phyloP scores from a whole-genome alignment of 169 alveolate species.

The Cryptosporidium felis region DNA sequence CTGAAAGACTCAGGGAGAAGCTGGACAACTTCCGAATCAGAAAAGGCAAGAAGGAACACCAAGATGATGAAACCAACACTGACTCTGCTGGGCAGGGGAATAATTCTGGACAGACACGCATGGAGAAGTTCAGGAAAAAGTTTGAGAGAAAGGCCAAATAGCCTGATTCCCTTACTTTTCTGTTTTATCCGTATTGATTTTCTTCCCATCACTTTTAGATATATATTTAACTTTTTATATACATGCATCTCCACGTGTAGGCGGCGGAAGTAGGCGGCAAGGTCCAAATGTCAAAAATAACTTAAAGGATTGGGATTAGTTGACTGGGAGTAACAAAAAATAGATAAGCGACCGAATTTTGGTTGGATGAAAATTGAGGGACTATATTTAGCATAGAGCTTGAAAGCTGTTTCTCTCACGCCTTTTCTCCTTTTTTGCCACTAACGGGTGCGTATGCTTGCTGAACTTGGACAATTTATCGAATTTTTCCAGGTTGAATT shows the following conservation, averaged over 20 bases:
- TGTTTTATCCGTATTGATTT: not conserved
- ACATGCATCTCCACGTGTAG: too few relatives aligned
- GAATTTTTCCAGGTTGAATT: too few relatives aligned
- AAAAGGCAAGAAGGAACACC: not conserved
- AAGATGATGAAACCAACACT: not conserved
- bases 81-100: not conserved
- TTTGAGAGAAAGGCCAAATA: constrained; percentile 1
- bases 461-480: not conserved
- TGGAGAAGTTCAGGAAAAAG: not conserved
- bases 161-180: not conserved
- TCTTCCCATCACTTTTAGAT: not conserved
- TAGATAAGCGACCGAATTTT: too few relatives aligned
- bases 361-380: too few relatives aligned
- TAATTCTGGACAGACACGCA: not conserved
- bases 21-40: not conserved
- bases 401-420: too few relatives aligned
- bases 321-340: too few relatives aligned
- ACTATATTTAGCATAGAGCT: too few relatives aligned
- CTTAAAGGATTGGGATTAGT: too few relatives aligned
- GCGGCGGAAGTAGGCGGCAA: too few relatives aligned
- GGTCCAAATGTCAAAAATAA: not conserved
- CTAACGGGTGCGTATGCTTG: not conserved
- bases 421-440: not conserved
- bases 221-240: too few relatives aligned
- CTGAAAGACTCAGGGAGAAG: constrained; percentile 25